Base-by-base conservation (phyloP, 129 eudicot genomes). In the Flaveria sonorensis region DNA sequence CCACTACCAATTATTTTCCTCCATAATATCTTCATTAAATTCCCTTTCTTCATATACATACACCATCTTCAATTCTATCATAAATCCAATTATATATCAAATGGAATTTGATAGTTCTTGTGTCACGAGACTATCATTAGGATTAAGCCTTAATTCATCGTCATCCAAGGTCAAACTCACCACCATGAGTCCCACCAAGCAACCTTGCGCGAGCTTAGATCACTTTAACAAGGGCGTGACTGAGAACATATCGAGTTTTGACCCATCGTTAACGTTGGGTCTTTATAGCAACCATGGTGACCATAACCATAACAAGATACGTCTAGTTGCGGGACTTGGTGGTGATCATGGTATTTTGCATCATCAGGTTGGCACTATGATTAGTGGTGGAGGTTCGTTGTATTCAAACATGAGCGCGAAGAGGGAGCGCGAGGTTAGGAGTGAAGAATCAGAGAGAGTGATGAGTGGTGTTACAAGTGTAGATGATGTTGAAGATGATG, bases 401-500 rank as follows among this genome's bases (percentile, higher is more conserved):
- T 85, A 82, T 50, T 93, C 98, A 1, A 89, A 83, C 78, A 69
- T 80, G 36, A 87, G 93, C 50, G 88, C 83, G 74, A 91, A 90
- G 61, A 89, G 97, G 76, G 95, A 92, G 78, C 87, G 96, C 39
- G 84, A 81, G 46, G 24, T 77, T 1, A 96, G 79, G 14, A 81
- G 91, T 7, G 97, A 91, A 75, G 97, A 88, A 76, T 80, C 80
- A 0, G 84, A 74, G 68, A 74, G 84, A 67, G 75, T 73, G 16
- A 62, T 80, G 69, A 64, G 73, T 57, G 72, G 83, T 61, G 71
- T 73, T 13, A 72, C 83, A 24, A 80, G 83, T 67, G 75, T 67
- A 56, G 80, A 73, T 73, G 84, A 80, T 80, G 92, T 83, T 72
- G 98, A 90, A 75, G 96, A 88, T 62, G 98, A 91, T 69, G 97